Conservation (phyloP, 1,284 basidiomycete genomes). For the Puccinia polysora region DNA sequence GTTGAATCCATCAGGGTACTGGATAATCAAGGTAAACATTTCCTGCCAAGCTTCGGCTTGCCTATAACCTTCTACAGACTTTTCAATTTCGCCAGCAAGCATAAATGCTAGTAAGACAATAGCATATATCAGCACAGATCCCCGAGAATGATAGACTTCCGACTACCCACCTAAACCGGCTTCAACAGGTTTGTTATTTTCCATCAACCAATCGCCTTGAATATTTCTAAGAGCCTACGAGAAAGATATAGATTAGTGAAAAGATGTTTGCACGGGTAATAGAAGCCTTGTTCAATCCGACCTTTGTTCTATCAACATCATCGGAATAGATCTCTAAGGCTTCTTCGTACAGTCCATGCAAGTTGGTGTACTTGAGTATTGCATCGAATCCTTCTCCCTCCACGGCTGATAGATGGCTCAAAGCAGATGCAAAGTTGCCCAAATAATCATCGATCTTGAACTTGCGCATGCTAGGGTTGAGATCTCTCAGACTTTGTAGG, state of each 20-base stretch:
- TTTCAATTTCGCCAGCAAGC: conserved; percentile 62
- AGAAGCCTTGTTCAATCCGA: conserved; percentile 52
- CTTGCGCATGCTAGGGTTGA: conserved; percentile 76
- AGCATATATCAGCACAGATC: not conserved
- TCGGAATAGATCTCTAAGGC: conserved; percentile 70
- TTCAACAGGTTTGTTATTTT: conserved; percentile 73
- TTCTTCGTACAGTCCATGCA: conserved; percentile 69
- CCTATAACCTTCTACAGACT: conserved; percentile 79
- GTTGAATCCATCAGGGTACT: conserved; percentile 57
- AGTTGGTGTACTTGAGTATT: conserved; percentile 71
- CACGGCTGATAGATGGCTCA: conserved; percentile 71
- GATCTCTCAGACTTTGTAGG: conserved; percentile 75
- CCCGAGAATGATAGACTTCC: not conserved
- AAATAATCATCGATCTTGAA: conserved; percentile 93
- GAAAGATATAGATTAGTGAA: no score
- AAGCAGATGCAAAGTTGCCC: conserved; percentile 68
- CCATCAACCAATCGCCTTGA: conserved; percentile 54
- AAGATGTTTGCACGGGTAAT: not conserved
- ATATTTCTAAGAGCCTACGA: conserved; percentile 28
- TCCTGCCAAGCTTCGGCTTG: conserved; percentile 82
- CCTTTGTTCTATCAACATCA: conserved; percentile 62
- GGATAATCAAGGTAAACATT: conserved; percentile 70
- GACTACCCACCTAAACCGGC: conserved; percentile 66
- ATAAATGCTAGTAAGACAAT: conserved; percentile 62
- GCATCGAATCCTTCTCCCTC: conserved; percentile 68